These are phyloP conservation scores for Cercospora nicotianae DNA, from an alignment of 2,329 filamentous ascomycete species.

Conservation along the genomic window DNA sequence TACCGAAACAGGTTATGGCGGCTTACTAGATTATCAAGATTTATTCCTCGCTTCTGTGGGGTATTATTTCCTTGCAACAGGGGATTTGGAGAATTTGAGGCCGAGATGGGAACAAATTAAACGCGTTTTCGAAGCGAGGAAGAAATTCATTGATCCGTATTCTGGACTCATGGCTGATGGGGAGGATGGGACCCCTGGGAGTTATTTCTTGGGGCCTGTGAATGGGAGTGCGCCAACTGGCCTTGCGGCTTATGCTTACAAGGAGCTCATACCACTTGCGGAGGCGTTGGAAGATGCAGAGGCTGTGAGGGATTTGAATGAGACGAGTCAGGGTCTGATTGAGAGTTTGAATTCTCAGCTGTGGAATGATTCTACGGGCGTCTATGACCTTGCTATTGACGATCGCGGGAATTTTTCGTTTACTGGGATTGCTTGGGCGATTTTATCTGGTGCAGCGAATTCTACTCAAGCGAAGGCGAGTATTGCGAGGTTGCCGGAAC, in stretches of 20 bases:
- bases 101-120: constrained; percentile 35
- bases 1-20: constrained; percentile 8
- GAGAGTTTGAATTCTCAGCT: constrained; percentile 37
- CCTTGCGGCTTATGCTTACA: constrained; percentile 33
- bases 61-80: constrained; percentile 34
- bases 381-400: constrained; percentile 36
- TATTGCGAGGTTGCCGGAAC: constrained; percentile 36
- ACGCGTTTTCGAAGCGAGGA: constrained; percentile 22
- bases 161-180: constrained; percentile 31
- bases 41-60: constrained; percentile 35
- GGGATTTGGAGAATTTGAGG: constrained; percentile 24
- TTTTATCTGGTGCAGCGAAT: constrained; percentile 41
- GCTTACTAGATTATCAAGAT: constrained; percentile 38
- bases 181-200: not conserved
- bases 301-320: constrained; percentile 30
- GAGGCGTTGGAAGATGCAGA: constrained; percentile 35
- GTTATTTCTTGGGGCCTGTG: constrained; percentile 35
- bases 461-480: constrained; percentile 33
- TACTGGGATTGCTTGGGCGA: constrained; percentile 38
- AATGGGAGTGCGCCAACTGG: constrained; percentile 37
- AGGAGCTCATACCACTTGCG: constrained; percentile 35
- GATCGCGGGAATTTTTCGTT: constrained; percentile 38
- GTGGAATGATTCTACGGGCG: constrained; percentile 38
- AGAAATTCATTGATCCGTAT: constrained; percentile 33
- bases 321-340: constrained; percentile 29